Evolutionary conservation across 306 rosid species (phyloP).

Genomic region (Lupinus albus): DNA sequence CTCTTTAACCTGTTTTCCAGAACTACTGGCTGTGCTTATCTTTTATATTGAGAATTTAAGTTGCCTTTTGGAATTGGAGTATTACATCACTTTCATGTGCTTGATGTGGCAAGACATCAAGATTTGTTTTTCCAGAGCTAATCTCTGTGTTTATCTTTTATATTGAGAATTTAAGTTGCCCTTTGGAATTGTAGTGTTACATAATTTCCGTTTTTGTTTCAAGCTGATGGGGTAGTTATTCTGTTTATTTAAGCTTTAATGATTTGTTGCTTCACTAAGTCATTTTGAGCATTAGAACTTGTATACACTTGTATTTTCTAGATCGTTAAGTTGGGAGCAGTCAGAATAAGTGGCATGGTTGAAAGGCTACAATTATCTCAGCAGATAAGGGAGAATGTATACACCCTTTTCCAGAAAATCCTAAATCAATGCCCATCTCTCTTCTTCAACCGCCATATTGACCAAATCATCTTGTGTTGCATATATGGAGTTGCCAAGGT

Average conservation of each 20-base stretch:
- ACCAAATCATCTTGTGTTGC: constrained; percentile 93
- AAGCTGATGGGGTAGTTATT: constrained; percentile 14
- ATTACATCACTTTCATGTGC: constrained; percentile 1
- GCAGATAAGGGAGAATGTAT: constrained; percentile 87
- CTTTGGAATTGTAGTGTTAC: constrained; percentile 19
- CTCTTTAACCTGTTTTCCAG: constrained; percentile 1
- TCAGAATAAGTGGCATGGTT: constrained; percentile 94
- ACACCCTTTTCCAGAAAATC: constrained; percentile 88
- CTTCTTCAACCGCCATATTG: constrained; percentile 91
- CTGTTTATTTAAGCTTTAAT: constrained; percentile 33
- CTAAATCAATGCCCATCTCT: constrained; percentile 77
- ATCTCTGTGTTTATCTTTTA: not conserved
- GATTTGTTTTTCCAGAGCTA: not conserved
- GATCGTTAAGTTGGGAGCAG: constrained; percentile 94
- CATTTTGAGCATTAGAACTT: constrained; percentile 33
- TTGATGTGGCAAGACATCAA: constrained; percentile 1
- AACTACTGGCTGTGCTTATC: constrained; percentile 3
- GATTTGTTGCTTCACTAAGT: constrained; percentile 9
- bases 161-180: constrained; percentile 17
- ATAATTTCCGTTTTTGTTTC: constrained; percentile 10
- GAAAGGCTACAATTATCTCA: constrained; percentile 91
- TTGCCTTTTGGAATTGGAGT: constrained; percentile 21
- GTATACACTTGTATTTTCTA: constrained; percentile 44
- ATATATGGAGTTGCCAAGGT: constrained; percentile 98
- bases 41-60: constrained; percentile 14